phyloP scores from a whole-genome alignment of 2,329 filamentous ascomycete species.

The Hymenoscyphus fraxineus region DNA sequence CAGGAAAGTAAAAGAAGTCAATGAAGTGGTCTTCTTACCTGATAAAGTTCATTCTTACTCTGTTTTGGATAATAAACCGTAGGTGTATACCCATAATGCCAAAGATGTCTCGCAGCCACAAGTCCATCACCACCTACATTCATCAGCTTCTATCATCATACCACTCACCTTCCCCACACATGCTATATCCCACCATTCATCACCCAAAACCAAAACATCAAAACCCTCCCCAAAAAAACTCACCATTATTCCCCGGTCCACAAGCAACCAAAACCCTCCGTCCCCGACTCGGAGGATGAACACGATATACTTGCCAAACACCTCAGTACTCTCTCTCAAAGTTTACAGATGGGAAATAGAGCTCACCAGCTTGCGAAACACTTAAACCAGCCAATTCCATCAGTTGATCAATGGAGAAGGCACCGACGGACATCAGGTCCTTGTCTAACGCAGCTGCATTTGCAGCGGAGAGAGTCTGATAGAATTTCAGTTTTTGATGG shows the following conservation, averaged over 20 bases:
- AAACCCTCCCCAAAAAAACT: constrained; percentile 15
- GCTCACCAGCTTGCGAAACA: constrained; percentile 79
- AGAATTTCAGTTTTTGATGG: not conserved
- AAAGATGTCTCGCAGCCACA: constrained; percentile 87
- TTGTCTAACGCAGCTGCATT: constrained; percentile 85
- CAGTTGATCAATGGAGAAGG: constrained; percentile 91
- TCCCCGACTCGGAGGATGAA: constrained; percentile 73
- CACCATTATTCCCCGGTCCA: constrained; percentile 74
- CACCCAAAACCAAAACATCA: not conserved
- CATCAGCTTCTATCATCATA: not conserved
- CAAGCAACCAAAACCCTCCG: constrained; percentile 81
- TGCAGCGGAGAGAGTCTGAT: constrained; percentile 78
- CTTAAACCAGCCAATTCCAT: constrained; percentile 96
- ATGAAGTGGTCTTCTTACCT: constrained; percentile 46
- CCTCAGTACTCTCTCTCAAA: not conserved
- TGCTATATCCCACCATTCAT: not conserved
- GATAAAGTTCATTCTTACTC: constrained; percentile 84
- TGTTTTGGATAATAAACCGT: constrained; percentile 91
- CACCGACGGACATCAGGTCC: constrained; percentile 85
- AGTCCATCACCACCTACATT: constrained; percentile 80
- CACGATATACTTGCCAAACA: constrained; percentile 64
- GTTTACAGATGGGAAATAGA: not conserved
- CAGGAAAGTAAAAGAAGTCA: not conserved
- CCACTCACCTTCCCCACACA: not conserved
- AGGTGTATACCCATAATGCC: constrained; percentile 86